phyloP scores from a whole-genome alignment of 352 stramenopile genomes.

The Phytophthora pseudosyringae region DNA sequence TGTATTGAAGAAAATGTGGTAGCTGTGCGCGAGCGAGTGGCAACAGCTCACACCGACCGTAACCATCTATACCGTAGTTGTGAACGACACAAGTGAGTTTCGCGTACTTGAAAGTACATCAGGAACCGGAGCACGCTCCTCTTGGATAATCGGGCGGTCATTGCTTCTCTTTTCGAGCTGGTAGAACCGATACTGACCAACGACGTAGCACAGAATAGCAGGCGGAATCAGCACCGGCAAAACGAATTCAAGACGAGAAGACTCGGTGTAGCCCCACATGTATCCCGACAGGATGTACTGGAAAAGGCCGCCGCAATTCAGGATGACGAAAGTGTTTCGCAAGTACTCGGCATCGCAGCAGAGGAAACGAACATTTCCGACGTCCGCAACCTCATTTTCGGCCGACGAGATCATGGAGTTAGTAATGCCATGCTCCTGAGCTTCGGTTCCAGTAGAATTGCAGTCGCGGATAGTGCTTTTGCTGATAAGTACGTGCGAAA shows the following conservation, averaged over 20 bases:
- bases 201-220: conserved; percentile 4
- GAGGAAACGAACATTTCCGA: conserved; percentile 3
- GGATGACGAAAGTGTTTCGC: background rate
- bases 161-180: conserved; percentile 5
- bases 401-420: background rate
- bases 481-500: conserved; percentile 3
- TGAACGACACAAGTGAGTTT: background rate
- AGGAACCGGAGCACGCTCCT: background rate
- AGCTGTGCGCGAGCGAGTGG: background rate
- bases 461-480: background rate
- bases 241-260: conserved; percentile 1
- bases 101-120: conserved; percentile 1
- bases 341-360: conserved; percentile 1
- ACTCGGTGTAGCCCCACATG: conserved; percentile 12
- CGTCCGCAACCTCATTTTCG: background rate
- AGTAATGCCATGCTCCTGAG: background rate
- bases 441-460: background rate
- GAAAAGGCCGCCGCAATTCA: conserved; percentile 7
- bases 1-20: background rate
- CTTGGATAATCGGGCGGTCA: background rate
- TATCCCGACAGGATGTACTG: conserved; percentile 11
- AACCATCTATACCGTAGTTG: background rate
- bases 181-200: conserved; percentile 6
- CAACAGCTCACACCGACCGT: background rate
- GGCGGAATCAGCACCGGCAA: conserved; percentile 10